Conservation (phyloP, 495 filamentous ascomycete genomes). For the Talaromyces proteolyticus region DNA sequence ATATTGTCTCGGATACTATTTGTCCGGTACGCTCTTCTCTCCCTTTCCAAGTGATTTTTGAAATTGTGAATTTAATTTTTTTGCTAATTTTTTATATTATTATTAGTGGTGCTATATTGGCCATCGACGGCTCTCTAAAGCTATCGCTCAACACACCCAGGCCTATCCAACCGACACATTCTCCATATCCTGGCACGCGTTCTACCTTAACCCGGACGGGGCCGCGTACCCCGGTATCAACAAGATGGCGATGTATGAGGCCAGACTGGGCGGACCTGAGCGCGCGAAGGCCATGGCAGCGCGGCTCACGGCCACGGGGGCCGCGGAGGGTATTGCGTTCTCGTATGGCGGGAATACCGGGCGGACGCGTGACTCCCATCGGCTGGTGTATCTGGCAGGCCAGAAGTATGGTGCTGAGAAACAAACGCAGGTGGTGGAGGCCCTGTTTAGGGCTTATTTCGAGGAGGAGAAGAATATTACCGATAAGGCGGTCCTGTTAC, state of each 20-base stretch:
- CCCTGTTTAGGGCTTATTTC: slow-evolving; percentile 69
- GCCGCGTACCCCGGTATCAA: slow-evolving; percentile 47
- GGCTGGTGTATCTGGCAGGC: slow-evolving; percentile 65
- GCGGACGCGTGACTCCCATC: slow-evolving; percentile 72
- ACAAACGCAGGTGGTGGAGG: slow-evolving; percentile 59
- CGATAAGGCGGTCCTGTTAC: slow-evolving; percentile 47
- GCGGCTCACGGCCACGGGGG: slow-evolving; percentile 52
- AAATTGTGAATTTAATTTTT: slow-evolving; percentile 7
- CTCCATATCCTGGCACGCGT: slow-evolving; percentile 66
- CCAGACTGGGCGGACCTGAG: slow-evolving; percentile 51
- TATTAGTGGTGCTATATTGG: slow-evolving; percentile 81
- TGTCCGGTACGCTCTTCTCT: slow-evolving; percentile 47
- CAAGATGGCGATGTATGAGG: slow-evolving; percentile 48
- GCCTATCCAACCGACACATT: slow-evolving; percentile 62
- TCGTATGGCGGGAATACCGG: slow-evolving; percentile 67
- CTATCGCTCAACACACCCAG: slow-evolving; percentile 59
- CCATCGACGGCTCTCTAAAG: slow-evolving; percentile 63
- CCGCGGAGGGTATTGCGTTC: slow-evolving; percentile 65
- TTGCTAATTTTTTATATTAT: too few relatives aligned
- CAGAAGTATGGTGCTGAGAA: slow-evolving; percentile 43
- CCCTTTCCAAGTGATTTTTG: slow-evolving; percentile 1
- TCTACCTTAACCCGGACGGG: slow-evolving; percentile 68
- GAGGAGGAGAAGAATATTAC: slow-evolving; percentile 77
- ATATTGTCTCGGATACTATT: slow-evolving; percentile 68
- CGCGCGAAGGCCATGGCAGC: slow-evolving; percentile 49